Evolutionary conservation across 805 yeast species (phyloP), one percentile per base, ranked within the genome.

Genomic region (Spathaspora hagerdaliae): DNA sequence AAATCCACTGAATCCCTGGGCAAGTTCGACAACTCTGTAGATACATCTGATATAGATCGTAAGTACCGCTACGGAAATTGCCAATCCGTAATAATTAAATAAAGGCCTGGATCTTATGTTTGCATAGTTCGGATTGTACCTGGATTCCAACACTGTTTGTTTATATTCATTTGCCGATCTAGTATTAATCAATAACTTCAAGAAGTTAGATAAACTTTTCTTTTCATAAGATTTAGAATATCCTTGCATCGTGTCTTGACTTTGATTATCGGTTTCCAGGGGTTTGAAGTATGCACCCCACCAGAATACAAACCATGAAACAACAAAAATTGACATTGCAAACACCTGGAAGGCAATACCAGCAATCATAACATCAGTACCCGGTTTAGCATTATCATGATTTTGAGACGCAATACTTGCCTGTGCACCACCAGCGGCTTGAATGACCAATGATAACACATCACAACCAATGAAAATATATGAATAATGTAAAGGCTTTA

Each of bases 401-500:
- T 52, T 38, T 15, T 49, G 36, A 7, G 60, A 50, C 1, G 64
- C 63, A 29, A 44, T 42, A 6, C 66, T 49, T 10, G 68, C 61
- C 44, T 60, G 60, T 13, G 63, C 73, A 7, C 74, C 74, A n/a
- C 70, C 73, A n/a, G 51, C 52, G 7, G 68, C 72, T 49, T 69
- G 74, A 32, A 69, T 53, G 9, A 65, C 41, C 27, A 69, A 56
- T 5, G 70, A 61, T 6, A 64, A 29, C 8, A 69, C 61, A 45
- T 69, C 74, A 38, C 59, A 51, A 3, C 60, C 57, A 39, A 69
- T 65, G 52, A 69, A 69, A 34, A 69, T 54, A 53, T 68, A 68
- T 4, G 73, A 60, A 49, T 69, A 69, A 70, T 69, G 66, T 62
- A 68, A 58, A 9, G 74, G 74, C 47, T 60, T 64, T 45, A 67